Percentiles rank a stretch among this genome's conserved stretches.
phyloP scores from a whole-genome alignment of 2,329 filamentous ascomycete genomes.

The Lecanosticta acicola region DNA sequence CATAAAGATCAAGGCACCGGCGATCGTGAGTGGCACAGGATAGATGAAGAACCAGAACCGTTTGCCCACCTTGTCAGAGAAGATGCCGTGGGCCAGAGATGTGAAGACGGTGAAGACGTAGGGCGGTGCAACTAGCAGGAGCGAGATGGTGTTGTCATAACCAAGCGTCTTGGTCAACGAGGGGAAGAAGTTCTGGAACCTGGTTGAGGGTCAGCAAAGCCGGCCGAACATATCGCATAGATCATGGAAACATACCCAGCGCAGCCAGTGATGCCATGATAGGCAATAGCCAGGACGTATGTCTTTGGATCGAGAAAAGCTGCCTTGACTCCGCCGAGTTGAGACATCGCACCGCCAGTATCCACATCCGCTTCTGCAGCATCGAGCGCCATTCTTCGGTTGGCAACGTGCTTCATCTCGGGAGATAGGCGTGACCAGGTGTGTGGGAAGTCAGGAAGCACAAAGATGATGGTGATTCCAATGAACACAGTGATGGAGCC shows the following conservation, averaged over 20 bases:
- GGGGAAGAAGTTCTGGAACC: constrained; percentile 55
- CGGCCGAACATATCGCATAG: too few relatives aligned
- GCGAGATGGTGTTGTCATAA: constrained; percentile 41
- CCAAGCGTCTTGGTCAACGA: constrained; percentile 45
- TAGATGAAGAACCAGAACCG: constrained; percentile 52
- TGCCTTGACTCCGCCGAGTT: constrained; percentile 47
- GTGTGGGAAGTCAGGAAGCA: constrained; percentile 46
- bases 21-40: constrained; percentile 47
- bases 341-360: constrained; percentile 43
- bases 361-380: constrained; percentile 47
- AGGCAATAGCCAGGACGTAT: constrained; percentile 45
- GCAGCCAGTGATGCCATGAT: constrained; percentile 46
- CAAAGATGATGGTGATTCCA: constrained; percentile 30
- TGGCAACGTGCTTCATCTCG: constrained; percentile 45
- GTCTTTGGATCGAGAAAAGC: constrained; percentile 49
- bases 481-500: constrained; percentile 24
- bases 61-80: constrained; percentile 42
- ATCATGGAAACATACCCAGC: too few relatives aligned
- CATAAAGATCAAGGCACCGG: constrained; percentile 53
- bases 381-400: constrained; percentile 47
- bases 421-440: constrained; percentile 39
- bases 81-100: constrained; percentile 40
- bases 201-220: too few relatives aligned
- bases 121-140: constrained; percentile 49
- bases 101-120: constrained; percentile 51